Base-by-base conservation (phyloP, 202 grass and related monocot genomes). In the Bolboschoenoplectus hybrid region DNA sequence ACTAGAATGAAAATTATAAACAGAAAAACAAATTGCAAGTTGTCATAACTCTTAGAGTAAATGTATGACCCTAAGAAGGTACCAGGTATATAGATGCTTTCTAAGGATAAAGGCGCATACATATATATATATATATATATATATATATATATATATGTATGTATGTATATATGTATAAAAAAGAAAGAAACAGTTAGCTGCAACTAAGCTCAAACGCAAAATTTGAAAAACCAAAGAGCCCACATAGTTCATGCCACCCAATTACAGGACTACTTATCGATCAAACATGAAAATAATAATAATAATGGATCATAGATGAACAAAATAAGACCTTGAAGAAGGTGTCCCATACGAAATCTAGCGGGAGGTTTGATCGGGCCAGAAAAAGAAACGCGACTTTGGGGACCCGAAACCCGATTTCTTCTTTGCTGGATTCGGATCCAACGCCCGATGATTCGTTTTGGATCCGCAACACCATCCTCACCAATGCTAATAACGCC, bases 301-400 rank as follows among this genome's bases (percentile, higher is more conserved):
- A 50, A 52, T 1, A 52, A 52, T 52, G 38, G 16, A n/a, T 19
- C 40, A 79, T 4, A 79, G 9, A 50, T 8, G 14, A 46, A 62
- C 19, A 61, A 55, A 46, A 26, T 8, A 46, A 34, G 80, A 94
- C 97, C 90, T 89, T 88, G 84, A 99, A 94, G 90, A 99, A 99
- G 82, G 97, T 83, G 81, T 96, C 89, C 97, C 97, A 99, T 38
- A 99, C 67, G 90, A 99, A 99, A 80, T 99, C 93, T 49, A 99
- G 93, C 66, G 97, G 97, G 52, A 99, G 74, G 51, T 91, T 88
- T 2, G 89, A 85, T 79, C 97, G 93, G 80, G 70, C 93, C 80
- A 99, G 88, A 88, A 99, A 99, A 81, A 99, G 90, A 86, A 96
- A 96, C 79, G 97, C 93, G 52, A 94, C 88, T 92, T 94, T 99